Percentiles rank a stretch among this genome's conserved stretches.
phyloP scores from a whole-genome alignment of 768 basidiomycete genomes.

The Boletus rubropictus region DNA sequence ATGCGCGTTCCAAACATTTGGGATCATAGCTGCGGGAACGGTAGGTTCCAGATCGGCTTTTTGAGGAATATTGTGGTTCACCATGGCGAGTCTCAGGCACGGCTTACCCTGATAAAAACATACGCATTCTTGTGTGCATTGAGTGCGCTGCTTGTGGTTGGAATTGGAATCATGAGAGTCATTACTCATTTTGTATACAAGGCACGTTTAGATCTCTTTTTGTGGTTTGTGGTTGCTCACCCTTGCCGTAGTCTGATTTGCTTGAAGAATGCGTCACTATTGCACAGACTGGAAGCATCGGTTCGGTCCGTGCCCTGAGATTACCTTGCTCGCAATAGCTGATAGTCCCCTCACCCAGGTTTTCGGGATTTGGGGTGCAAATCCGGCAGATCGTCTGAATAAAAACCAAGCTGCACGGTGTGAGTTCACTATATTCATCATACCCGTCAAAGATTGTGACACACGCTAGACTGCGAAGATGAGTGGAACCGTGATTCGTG shows the following conservation, averaged over 20 bases:
- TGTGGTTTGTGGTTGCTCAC: constrained; percentile 1
- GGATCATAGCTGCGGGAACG: constrained; percentile 42
- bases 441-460: constrained; percentile 6
- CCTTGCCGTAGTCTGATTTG: constrained; percentile 43
- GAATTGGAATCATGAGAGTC: constrained; percentile 47
- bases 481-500: constrained; percentile 63
- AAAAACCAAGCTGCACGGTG: constrained; percentile 41
- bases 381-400: constrained; percentile 28
- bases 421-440: constrained; percentile 27
- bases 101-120: constrained; percentile 43
- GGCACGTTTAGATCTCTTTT: constrained; percentile 32
- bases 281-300: constrained; percentile 30
- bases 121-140: constrained; percentile 50
- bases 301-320: constrained; percentile 26
- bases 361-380: constrained; percentile 53
- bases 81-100: constrained; percentile 40
- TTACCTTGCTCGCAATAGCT: not conserved
- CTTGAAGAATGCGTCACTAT: constrained; percentile 48
- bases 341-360: constrained; percentile 25
- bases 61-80: not conserved
- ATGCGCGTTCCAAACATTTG: constrained; percentile 50
- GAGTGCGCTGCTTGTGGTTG: constrained; percentile 45
- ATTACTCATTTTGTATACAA: constrained; percentile 66
- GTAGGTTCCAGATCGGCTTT: constrained; percentile 35
- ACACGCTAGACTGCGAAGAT: constrained; percentile 50